Evolutionary conservation across 176 grass and related monocot species (phyloP).

Genomic region (Oryza glumipatula): DNA sequence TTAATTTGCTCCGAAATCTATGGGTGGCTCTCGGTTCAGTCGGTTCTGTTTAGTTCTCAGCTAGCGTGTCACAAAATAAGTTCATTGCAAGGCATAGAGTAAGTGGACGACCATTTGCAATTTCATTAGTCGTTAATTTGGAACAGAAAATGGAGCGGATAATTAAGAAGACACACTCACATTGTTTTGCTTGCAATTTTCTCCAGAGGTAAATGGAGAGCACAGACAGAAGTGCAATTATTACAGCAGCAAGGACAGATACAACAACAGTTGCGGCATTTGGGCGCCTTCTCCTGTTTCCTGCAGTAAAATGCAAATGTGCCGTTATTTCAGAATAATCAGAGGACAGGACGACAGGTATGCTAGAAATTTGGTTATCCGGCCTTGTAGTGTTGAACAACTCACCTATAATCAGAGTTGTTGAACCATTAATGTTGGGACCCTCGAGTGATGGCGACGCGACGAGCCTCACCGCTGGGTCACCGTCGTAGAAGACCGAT

Average conservation of each 20-base stretch:
- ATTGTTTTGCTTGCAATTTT: conserved; percentile 12
- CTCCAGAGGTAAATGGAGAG: not conserved
- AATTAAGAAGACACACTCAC: not conserved
- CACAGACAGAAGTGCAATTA: not conserved
- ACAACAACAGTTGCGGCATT: not conserved
- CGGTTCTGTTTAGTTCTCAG: too few relatives aligned
- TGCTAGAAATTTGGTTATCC: too few relatives aligned
- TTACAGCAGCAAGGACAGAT: not conserved
- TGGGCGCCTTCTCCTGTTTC: not conserved
- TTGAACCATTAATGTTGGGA: too few relatives aligned
- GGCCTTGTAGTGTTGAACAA: too few relatives aligned
- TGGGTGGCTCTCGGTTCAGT: too few relatives aligned
- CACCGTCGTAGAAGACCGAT: not conserved
- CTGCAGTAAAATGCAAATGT: not conserved
- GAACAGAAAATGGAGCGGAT: not conserved
- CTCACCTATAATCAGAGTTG: too few relatives aligned
- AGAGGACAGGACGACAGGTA: too few relatives aligned
- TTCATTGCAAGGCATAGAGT: too few relatives aligned
- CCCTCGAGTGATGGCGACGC: not conserved
- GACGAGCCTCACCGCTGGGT: not conserved
- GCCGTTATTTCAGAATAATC: not conserved
- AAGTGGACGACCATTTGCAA: not conserved
- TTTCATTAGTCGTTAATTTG: not conserved
- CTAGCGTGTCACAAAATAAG: too few relatives aligned
- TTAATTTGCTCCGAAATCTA: too few relatives aligned